These are phyloP conservation scores for Apiotrichum gracile DNA, from an alignment of 1,284 basidiomycete genomes.

Conservation along the genomic window DNA sequence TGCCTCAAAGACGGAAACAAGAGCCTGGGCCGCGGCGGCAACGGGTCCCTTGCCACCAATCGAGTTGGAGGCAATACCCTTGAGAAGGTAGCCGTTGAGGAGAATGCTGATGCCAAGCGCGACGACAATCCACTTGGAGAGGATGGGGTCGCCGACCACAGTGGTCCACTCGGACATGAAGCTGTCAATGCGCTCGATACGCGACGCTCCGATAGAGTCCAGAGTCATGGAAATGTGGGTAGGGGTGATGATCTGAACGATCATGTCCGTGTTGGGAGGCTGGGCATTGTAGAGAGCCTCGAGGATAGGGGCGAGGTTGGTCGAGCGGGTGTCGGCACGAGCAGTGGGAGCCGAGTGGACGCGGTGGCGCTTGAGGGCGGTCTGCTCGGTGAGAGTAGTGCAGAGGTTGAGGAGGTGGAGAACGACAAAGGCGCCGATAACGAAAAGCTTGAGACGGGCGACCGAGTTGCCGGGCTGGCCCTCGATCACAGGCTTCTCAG, in stretches of 20 bases:
- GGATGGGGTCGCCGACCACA: conserved; percentile 90
- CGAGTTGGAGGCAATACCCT: conserved; percentile 55
- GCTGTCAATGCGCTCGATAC: conserved; percentile 60
- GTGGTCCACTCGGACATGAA: conserved; percentile 92
- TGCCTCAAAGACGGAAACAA: conserved; percentile 46
- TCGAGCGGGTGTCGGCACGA: conserved; percentile 47
- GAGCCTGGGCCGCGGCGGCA: conserved; percentile 49
- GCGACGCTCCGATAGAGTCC: conserved; percentile 18
- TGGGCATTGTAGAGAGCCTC: conserved; percentile 54
- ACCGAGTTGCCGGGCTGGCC: conserved; percentile 63
- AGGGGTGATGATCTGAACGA: conserved; percentile 67
- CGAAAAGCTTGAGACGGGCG: conserved; percentile 79
- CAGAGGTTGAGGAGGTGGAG: conserved; percentile 88
- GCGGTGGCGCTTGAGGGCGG: conserved; percentile 57
- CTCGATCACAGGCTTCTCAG: conserved; percentile 6
- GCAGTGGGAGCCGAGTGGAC: conserved; percentile 37
- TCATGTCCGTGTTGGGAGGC: conserved; percentile 52
- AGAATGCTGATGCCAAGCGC: conserved; percentile 79
- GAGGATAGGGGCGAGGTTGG: conserved; percentile 59
- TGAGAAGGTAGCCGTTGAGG: conserved; percentile 90
- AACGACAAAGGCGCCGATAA: conserved; percentile 80
- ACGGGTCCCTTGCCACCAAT: conserved; percentile 47
- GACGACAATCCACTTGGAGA: conserved; percentile 94
- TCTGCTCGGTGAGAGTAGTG: conserved; percentile 77
- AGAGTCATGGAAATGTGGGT: conserved; percentile 54